Percentiles rank a stretch among this genome's conserved stretches.
These are phyloP conservation scores for Colletotrichum liriopes DNA, from an alignment of 2,329 filamentous ascomycete species.

Conservation along the genomic window DNA sequence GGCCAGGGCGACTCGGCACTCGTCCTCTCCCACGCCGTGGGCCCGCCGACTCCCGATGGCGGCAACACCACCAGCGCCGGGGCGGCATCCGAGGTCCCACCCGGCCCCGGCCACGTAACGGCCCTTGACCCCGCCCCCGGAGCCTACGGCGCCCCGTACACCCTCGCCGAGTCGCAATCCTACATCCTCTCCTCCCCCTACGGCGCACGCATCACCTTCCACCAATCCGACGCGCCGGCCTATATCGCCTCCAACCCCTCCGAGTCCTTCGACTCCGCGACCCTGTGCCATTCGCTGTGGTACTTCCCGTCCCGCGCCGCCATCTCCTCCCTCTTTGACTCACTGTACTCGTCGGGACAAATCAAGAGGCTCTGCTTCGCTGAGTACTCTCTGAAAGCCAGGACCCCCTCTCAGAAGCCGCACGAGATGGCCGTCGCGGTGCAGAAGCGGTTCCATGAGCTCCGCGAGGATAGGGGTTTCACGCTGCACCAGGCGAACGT, in stretches of 20 bases:
- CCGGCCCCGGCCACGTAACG: slow-evolving; percentile 33
- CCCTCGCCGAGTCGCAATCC: slow-evolving; percentile 34
- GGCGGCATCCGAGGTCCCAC: neutral
- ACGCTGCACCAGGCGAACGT: slow-evolving; percentile 24
- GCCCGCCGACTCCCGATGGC: neutral
- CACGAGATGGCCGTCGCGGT: slow-evolving; percentile 37
- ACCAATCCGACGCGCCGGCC: slow-evolving; percentile 18
- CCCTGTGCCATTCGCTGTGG: slow-evolving; percentile 40
- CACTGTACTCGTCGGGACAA: slow-evolving; percentile 1
- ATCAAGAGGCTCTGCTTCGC: slow-evolving; percentile 28
- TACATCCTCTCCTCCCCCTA: slow-evolving; percentile 23
- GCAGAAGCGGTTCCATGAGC: slow-evolving; percentile 20
- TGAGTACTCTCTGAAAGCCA: slow-evolving; percentile 25
- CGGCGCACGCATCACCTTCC: slow-evolving; percentile 22
- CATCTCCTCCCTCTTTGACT: slow-evolving; percentile 19
- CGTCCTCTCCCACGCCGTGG: slow-evolving; percentile 36
- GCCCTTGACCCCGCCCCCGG: slow-evolving; percentile 37
- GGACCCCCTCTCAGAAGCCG: slow-evolving; percentile 20
- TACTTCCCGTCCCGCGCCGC: slow-evolving; percentile 30
- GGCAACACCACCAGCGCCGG: neutral
- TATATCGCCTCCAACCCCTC: slow-evolving; percentile 23
- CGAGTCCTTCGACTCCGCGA: slow-evolving; percentile 19
- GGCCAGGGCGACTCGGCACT: slow-evolving; percentile 42
- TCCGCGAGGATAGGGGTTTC: slow-evolving; percentile 19
- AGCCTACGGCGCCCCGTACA: slow-evolving; percentile 37